Percentiles rank a stretch among this genome's conserved stretches.
Evolutionary conservation across 1,284 basidiomycete genomes (phyloP).

Genomic region (Ganoderma resinaceum): DNA sequence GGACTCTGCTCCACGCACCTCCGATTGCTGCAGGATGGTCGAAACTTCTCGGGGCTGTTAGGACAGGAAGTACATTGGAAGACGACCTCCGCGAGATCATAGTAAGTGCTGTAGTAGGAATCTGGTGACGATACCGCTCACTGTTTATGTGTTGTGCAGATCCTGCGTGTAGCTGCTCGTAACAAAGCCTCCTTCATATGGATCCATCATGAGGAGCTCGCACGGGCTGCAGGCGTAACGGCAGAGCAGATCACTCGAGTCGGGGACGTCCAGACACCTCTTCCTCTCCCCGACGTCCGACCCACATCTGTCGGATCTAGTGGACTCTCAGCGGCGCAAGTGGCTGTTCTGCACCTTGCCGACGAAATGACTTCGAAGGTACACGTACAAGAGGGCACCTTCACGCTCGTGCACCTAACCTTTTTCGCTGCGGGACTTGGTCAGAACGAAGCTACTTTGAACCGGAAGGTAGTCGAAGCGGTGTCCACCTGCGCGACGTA

Average conservation of each 20-base stretch:
- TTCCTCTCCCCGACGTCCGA: background rate
- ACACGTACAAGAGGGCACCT: background rate
- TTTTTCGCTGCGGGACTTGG: background rate
- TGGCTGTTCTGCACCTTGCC: background rate
- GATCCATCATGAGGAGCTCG: conserved; percentile 2
- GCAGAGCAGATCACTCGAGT: conserved; percentile 1
- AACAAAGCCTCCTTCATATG: conserved; percentile 7
- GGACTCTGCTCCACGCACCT: conserved; percentile 3
- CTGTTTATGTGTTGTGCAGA: background rate
- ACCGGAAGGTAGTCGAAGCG: conserved; percentile 6
- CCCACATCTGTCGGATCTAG: background rate
- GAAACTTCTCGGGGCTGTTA: conserved; percentile 24
- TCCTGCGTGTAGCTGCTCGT: background rate
- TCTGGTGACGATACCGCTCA: background rate
- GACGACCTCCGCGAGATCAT: conserved; percentile 34
- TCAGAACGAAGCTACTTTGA: background rate
- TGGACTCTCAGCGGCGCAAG: background rate
- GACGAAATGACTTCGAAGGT: background rate
- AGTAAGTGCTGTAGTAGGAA: conserved; percentile 14
- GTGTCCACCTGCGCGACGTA: conserved; percentile 4
- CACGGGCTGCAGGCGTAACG: background rate
- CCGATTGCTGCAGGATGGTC: conserved; percentile 31
- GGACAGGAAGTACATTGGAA: conserved; percentile 30
- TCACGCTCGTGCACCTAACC: background rate
- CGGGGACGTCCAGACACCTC: background rate